Evolutionary conservation across 2,329 filamentous ascomycete species (phyloP), one percentile per base, ranked within the genome.

Genomic region (Xylariales sp.): DNA sequence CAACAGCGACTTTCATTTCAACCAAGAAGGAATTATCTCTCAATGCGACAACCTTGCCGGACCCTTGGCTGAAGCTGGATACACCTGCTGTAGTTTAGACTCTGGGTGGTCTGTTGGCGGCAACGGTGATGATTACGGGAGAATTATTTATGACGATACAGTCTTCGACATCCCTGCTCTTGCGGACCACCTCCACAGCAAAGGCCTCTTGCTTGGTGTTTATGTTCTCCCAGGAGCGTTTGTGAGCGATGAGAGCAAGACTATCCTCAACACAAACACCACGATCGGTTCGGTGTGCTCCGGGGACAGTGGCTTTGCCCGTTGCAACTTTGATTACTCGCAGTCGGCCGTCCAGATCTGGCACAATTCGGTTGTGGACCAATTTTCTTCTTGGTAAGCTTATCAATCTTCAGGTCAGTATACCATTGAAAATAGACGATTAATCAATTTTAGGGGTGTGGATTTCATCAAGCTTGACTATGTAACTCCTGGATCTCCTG

Each of bases 391-490:
- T 15, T 51, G 53, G 50, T 46, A 39, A 40, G 40, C 38, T 21
- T 17, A 7, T 16, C 21, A 14, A 30, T 21, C 18, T n/a, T n/a
- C n/a, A n/a, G n/a, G n/a, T n/a, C n/a, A n/a, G n/a, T n/a, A n/a
- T n/a, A n/a, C n/a, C n/a, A n/a, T n/a, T n/a, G n/a, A n/a, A n/a
- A n/a, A n/a, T n/a, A n/a, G n/a, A n/a, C n/a, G n/a, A 4, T 16
- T 31, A 17, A 31, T 31, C 15, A 18, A 31, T 31, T 31, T 18
- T 33, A 44, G 44, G 44, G 53, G 50, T 7, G 48, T 55, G 6
- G 51, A 54, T 17, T 41, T 55, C 23, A 50, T 56, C 29, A 56
- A 56, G 32, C 41, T 56, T 3, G 54, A 56, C 33, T 55, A 40
- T 29, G 33, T 56, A 4, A 56, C 53, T 4, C 54, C 54, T 2